Base-by-base conservation (phyloP, 2,329 filamentous ascomycete species). In the Ophiocordyceps camponoti-rufipedis region DNA sequence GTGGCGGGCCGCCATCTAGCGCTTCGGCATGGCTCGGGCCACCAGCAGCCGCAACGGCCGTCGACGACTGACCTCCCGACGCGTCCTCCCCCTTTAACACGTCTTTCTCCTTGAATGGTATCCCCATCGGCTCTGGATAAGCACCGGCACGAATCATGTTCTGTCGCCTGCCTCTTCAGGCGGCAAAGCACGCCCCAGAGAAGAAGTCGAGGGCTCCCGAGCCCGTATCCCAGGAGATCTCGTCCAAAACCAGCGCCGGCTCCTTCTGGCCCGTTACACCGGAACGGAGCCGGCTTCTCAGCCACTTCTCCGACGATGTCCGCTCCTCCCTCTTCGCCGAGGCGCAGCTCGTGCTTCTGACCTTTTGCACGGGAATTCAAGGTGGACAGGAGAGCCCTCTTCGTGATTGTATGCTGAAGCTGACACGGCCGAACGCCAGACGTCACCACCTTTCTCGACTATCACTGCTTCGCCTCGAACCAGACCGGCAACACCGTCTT, bases 401-500 rank as follows among this genome's bases (percentile, higher is more conserved):
- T 5, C 10, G 11, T 3, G 28, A 12, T 14, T 13, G 4, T 23
- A 23, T 23, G 14, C 14, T 9, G 13, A 11, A 19, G 28, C 23
- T 19, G 39, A 41, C 39, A 9, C n/a, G 7, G n/a, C 5, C 16
- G 4, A 23, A 3, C 14, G 8, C 23, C 4, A 67, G 73, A 79
- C 58, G 73, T 74, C 43, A 68, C 72, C 18, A 69, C 74, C 2
- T 79, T 76, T 54, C 71, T 71, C 19, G 72, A 77, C 54, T 80
- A 73, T 56, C 68, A 70, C 57, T 77, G 72, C 54, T 78, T 80
- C 56, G 71, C 72, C 13, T 78, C 74, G 29, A 80, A 80, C 56
- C 75, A 80, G 54, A 80, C 76, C 0, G 76, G 77, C 48, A 80
- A 80, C 59, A 78, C 75, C 2, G 69, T 80, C 43, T 71, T 80